Evolutionary conservation across 2,329 filamentous ascomycete genomes (phyloP), one percentile per base, ranked within the genome.

Genomic region (Zasmidium cellare): DNA sequence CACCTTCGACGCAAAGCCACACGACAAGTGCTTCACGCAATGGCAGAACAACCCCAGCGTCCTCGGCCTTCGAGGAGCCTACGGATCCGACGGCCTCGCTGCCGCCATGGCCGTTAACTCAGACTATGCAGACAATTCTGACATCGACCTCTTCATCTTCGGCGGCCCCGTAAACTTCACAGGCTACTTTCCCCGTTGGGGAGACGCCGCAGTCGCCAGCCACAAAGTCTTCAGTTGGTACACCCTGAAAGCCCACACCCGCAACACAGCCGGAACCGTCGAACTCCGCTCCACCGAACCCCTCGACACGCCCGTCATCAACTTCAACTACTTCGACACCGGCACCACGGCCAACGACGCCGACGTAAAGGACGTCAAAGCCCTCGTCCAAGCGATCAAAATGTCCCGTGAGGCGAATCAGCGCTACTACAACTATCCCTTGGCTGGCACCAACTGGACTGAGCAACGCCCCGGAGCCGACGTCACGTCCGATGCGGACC

Each of bases 191-290:
- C 81, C 81, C 0, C 76, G 79, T 19, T 86, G 81, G 64, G 75
- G 78, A 1, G 67, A 75, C 16, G 76, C 79, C 61, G 75, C 77
- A 1, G 73, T 79, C 1, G 70, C 72, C 0, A 78, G 74, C 45
- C 74, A 74, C 2, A 75, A 75, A n/a, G 75, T 78, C 60, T 81
- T 74, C 72, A 72, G 74, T 18, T 81, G 79, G 79, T 74, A 73
- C 7, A 79, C 81, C 1, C 77, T 90, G 53, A 87, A 87, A 87
- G 80, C 82, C 0, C 85, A 87, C 65, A 81, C 86, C 0, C 80
- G 84, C 51, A 89, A 90, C 69, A 72, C 71, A 70, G 77, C 71
- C 5, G 88, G 88, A 3, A 81, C 79, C 1, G 87, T 91, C 2
- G 79, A 72, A 2, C 81, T 91, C 2, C 76, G 76, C 12, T 86